Evolutionary conservation across 768 basidiomycete species (phyloP).

Genomic region (Podaxis rugospora): DNA sequence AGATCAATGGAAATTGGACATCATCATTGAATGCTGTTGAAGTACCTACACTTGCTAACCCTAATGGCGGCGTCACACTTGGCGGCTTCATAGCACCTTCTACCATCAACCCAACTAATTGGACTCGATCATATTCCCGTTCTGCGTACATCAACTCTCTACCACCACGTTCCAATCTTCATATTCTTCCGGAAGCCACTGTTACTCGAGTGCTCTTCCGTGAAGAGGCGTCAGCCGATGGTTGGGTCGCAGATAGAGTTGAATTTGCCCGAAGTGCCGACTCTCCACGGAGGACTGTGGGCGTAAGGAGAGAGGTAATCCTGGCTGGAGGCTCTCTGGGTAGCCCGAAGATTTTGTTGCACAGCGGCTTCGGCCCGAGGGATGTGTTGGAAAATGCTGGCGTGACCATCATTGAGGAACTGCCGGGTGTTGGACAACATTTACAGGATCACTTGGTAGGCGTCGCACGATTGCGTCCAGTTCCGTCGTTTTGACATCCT

Average conservation of each 20-base stretch:
- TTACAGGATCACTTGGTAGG: slow-evolving; percentile 48
- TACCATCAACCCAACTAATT: slow-evolving; percentile 58
- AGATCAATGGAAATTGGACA: slow-evolving; percentile 53
- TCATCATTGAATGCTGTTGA: slow-evolving; percentile 41
- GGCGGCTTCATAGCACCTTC: slow-evolving; percentile 53
- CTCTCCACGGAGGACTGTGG: slow-evolving; percentile 34
- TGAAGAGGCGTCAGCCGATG: slow-evolving; percentile 34
- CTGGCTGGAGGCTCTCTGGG: slow-evolving; percentile 41
- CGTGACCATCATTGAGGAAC: slow-evolving; percentile 32
- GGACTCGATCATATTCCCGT: slow-evolving; percentile 62
- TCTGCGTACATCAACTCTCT: slow-evolving; percentile 62
- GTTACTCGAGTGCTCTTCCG: slow-evolving; percentile 49
- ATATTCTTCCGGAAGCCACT: slow-evolving; percentile 50
- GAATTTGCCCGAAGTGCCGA: slow-evolving; percentile 38
- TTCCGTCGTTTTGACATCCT: not conserved
- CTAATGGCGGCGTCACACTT: slow-evolving; percentile 44
- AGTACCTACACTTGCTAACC: slow-evolving; percentile 33
- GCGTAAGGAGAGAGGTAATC: slow-evolving; percentile 56
- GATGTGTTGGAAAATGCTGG: slow-evolving; percentile 41
- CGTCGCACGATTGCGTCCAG: slow-evolving; percentile 1
- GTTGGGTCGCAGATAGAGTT: slow-evolving; percentile 24
- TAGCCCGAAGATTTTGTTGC: slow-evolving; percentile 45
- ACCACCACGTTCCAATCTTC: slow-evolving; percentile 52
- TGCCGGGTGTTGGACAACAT: slow-evolving; percentile 54
- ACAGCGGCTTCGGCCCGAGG: slow-evolving; percentile 49